Evolutionary conservation across 2,329 filamentous ascomycete genomes (phyloP), one percentile per base, ranked within the genome.

Genomic region (Venturia effusa): DNA sequence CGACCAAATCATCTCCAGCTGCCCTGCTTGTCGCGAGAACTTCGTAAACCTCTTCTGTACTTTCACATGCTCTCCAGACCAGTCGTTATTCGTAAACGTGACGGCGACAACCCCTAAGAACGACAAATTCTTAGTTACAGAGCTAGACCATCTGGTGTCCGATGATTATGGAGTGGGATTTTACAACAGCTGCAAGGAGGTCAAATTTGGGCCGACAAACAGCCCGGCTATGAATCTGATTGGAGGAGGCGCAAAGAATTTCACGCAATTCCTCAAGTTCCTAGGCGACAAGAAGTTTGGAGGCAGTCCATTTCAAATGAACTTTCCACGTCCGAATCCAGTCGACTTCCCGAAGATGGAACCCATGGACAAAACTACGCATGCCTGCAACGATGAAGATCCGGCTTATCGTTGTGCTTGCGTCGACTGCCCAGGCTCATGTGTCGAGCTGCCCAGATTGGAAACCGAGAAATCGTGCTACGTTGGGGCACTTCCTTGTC

Each of bases 31-130:
- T 83, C 96, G 94, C 76, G 88, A 92, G 70, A 99, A 99, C 80
- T 99, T 99, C 80, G 97, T 90, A 81, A 96, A 99, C 78, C 81
- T 95, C 55, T 99, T 99, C 76, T 99, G 94, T 78, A 95, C 92
- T 4, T 97, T 99, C 72, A 97, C 92, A 2, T 99, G 95, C 79
- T 99, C 94, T 4, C 93, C 95, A 6, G 89, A 99, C 71, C 94
- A 99, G 74, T 97, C 92, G 0, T 80, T 96, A 0, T 99, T 99
- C 72, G 81, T 99, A 73, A 99, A 99, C 71, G 86, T 99, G 54
- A 97, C 94, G 13, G 77, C 86, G 62, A 88, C 87, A 0, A 83
- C 84, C 67, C 75, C 82, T 27, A 90, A 81, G 75, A 74, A 78
- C 67, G 72, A 82, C 75, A 86, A 87, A 68, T 77, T 78, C 64